Conservation (phyloP, 139 green algal species). For the Spirogloea muscicola region DNA sequence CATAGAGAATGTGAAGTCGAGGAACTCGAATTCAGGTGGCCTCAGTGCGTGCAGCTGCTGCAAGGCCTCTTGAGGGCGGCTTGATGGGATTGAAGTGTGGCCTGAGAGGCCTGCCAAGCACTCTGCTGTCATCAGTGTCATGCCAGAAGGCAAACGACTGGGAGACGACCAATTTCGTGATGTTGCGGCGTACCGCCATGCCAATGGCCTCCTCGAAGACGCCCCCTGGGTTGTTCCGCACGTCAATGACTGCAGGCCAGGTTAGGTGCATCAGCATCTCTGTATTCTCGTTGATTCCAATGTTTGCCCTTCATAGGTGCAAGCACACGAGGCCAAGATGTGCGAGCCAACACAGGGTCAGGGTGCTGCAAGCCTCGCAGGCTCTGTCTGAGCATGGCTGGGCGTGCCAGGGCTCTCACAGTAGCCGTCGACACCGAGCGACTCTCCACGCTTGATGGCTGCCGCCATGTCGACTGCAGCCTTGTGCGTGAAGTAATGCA, state of each 20-base stretch:
- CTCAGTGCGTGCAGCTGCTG: too few species aligned
- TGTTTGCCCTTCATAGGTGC: too few species aligned
- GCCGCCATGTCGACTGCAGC: conserved; percentile 14
- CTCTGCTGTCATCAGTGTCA: neutral
- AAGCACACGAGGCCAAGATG: neutral
- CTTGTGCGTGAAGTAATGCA: conserved; percentile 44
- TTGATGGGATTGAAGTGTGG: too few species aligned
- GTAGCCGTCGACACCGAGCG: conserved; percentile 35
- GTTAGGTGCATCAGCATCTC: too few species aligned
- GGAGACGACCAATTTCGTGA: conserved; percentile 6
- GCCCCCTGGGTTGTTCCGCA: conserved; percentile 49
- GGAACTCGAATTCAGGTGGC: neutral
- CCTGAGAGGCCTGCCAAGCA: neutral
- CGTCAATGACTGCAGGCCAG: conserved; percentile 42
- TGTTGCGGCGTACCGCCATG: conserved; percentile 24
- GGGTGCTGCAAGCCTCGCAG: neutral
- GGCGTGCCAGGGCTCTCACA: conserved; percentile 19
- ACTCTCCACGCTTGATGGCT: conserved; percentile 31
- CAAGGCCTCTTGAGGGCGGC: too few species aligned
- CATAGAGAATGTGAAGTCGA: neutral
- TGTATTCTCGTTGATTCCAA: too few species aligned
- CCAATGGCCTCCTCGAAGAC: conserved; percentile 47
- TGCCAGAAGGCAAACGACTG: neutral
- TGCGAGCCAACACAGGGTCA: neutral
- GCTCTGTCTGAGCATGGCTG: too few species aligned